Base-by-base conservation (phyloP, 345 rosid species). In the Euclidium syriacum region DNA sequence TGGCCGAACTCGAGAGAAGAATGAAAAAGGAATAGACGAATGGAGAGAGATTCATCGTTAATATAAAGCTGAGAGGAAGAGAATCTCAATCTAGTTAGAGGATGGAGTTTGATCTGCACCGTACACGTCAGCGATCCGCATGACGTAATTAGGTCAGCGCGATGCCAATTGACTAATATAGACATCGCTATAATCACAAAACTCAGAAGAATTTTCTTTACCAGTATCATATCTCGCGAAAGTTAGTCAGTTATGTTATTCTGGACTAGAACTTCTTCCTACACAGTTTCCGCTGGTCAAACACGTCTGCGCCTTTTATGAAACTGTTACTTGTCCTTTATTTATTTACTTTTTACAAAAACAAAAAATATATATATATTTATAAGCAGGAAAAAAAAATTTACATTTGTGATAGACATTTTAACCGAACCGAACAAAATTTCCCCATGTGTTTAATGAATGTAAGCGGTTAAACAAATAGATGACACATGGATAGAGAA, bases 101-200 rank as follows among this genome's bases (percentile, higher is more conserved):
- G 46, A 11, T 10, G n/a, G 11, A 10, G 25, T 71, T 71, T 40
- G 78, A 88, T 91, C 95, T 70, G 27, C 58, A 7, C 85, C 98
- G 85, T 80, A 75, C 96, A 86, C 92, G 92, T 91, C 88, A 82
- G 51, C 81, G 50, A 84, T 84, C 83, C 77, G 43, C 2, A n/a
- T 1, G 5, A 29, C 30, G 42, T 2, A 6, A 20, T 47, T 65
- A 56, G 55, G 55, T 70, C 56, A 56, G 43, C 34, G 32, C 39
- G 46, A 63, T 54, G 60, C 18, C 7, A 53, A 52, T 49, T 52
- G 60, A 34, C 67, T 19, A 3, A 43, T 30, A 6, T 10, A 27
- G 44, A 42, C 47, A 24, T 40, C 7, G 23, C 7, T 53, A 3
- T 65, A n/a, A n/a, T n/a, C n/a, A n/a, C n/a, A n/a, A n/a, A n/a